Evolutionary conservation across 75 land plant genomes (phyloP).

Genomic region (Pinus taeda): DNA sequence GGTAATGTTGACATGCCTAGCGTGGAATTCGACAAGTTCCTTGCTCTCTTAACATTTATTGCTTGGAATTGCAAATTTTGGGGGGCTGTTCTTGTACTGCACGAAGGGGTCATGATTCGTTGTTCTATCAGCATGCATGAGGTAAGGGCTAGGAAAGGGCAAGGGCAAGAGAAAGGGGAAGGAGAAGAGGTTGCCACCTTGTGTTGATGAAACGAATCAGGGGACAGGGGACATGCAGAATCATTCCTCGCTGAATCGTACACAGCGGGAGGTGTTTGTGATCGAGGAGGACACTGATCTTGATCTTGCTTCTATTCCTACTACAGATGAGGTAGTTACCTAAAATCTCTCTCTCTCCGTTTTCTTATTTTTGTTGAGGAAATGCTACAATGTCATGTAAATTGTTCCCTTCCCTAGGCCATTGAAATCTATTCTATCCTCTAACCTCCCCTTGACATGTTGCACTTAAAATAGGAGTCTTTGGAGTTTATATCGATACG

Average conservation of each 20-base stretch:
- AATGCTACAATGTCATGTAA: neutral
- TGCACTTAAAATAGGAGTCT: no score
- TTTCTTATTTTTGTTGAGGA: no score
- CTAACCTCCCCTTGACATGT: neutral
- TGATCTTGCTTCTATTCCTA: neutral
- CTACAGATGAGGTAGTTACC: conserved; percentile 7
- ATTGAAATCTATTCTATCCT: no score
- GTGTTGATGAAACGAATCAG: conserved; percentile 6
- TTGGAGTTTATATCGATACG: neutral
- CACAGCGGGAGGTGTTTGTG: neutral
- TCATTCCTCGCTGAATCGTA: neutral
- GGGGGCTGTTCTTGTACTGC: neutral
- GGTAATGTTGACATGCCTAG: neutral
- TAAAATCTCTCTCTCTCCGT: neutral
- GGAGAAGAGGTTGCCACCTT: neutral
- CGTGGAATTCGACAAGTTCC: neutral
- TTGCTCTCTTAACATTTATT: neutral
- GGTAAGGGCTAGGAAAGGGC: neutral
- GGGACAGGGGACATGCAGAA: conserved; percentile 8
- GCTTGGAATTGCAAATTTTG: neutral
- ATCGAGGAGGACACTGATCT: conserved; percentile 4
- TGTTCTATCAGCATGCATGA: neutral
- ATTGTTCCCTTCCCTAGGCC: neutral
- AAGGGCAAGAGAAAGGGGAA: neutral
- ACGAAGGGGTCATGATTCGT: neutral